Base-by-base conservation (phyloP, 257 asterid genomes). In the Capsicum chinense region DNA sequence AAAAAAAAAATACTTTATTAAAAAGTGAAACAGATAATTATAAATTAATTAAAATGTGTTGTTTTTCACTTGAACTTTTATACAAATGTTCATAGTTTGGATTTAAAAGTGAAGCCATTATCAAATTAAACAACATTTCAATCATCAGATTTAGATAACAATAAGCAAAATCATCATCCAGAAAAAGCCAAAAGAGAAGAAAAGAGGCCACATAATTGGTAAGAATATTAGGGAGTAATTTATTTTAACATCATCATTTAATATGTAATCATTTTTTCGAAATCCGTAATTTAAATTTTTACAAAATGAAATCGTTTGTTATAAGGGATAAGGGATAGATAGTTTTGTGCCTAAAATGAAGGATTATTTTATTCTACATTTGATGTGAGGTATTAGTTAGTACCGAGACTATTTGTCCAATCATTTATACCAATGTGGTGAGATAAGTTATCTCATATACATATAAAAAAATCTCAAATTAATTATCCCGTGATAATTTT, bases 21-120 rank as follows among this genome's bases (percentile, higher is more conserved):
- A 26, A 26, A 26, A 26, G 33, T 26, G 33, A 26, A 1, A 26
- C 2, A 26, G 2, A 26, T 26, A 26, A 1, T 26, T 26, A 26
- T 26, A 26, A 26, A 0, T 6, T 66, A 33, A 35, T 35, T 1
- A 63, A 7, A 66, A 66, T 3, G 5, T 12, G 0, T 64, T 26
- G 15, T 13, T 14, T 2, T 21, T 0, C 5, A 35, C 8, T 69
- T 39, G 5, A 16, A 39, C 2, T 69, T 67, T 35, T 16, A 4
- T 42, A 8, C 8, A 21, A 42, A 69, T 8, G 33, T 16, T 69
- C 14, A 16, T 4, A 8, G 16, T 33, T 68, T 39, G 5, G 4
- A 39, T 3, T 39, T 0, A 0, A 6, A 3, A 14, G 50, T 66
- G 19, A 14, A 33, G 8, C 1, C 8, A 13, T 15, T 21, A 39